Evolutionary conservation across 257 asterid species (phyloP), one percentile per base, ranked within the genome.

Genomic region (Echites panduratus): DNA sequence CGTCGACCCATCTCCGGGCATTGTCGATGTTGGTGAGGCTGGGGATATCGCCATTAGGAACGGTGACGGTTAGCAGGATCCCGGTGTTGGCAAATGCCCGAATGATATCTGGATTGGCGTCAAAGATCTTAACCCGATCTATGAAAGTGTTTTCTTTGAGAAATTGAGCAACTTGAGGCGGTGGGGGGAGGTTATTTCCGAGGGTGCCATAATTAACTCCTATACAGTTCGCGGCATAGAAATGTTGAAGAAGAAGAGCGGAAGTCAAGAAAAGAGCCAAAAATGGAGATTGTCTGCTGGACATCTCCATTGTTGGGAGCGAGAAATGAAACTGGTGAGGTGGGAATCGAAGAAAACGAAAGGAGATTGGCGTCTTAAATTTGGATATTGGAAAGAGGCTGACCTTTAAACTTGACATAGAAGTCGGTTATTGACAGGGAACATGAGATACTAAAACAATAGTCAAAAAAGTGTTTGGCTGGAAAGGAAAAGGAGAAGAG

Each of bases 141-240:
- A 94, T 94, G 69, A 77, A 74, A 20, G 98, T 94, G 22, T 77
- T 81, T 0, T 88, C 85, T 14, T 87, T 88, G 56, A 94, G 86
- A 79, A 94, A 94, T 57, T 83, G 84, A 0, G 95, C 98, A 0
- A 94, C 99, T 43, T 87, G 83, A 0, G 88, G 38, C 0, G 98
- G 98, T 0, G 97, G 91, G 0, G 97, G 99, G 66, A 91, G 87
- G 84, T 94, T 87, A 92, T 94, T 86, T 6, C 90, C 97, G 43
- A 89, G 77, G 62, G 98, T 91, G 32, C 99, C 98, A 75, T 89
- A 91, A 91, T 94, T 91, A 2, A 94, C 96, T 26, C 99, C 99
- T 68, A 94, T 87, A 29, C 87, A 87, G 9, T 29, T 48, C 5
- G 76, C 93, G 73, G 79, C 44, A 71, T 84, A 6, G 82, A 68